Base-by-base conservation (phyloP, 2,329 filamentous ascomycete genomes). In the Cladobotryum mycophilum region DNA sequence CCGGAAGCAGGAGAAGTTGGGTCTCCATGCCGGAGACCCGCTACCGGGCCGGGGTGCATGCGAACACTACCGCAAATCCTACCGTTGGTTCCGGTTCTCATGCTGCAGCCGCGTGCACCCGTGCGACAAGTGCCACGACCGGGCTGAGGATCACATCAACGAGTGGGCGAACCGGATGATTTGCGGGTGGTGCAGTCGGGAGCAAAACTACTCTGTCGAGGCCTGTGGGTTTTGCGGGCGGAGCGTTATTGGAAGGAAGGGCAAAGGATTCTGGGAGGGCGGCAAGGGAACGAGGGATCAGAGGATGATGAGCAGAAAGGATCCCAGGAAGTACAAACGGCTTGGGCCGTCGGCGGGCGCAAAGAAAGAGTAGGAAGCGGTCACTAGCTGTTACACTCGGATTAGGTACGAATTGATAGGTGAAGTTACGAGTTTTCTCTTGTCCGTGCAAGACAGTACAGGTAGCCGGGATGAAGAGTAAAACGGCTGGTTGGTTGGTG, bases 101-200 rank as follows among this genome's bases (percentile, higher is more conserved):
- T 84, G 81, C 68, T 84, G 80, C 64, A 67, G 66, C 46, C 73
- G 75, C 51, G 79, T 84, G 36, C 73, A 81, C 58, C 63, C 80
- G n/a, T 85, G 81, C 65, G 81, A 85, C 61, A 80, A 78, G 70
- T 95, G 89, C 68, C 89, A 95, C 61, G 88, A 93, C 64, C 76
- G 71, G 14, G 76, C 70, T 9, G 81, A 83, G 58, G 83, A 86
- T 46, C 89, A 95, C 69, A 71, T 79, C 7, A 84, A 88, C 56
- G 89, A 93, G 69, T 89, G 88, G 76, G 89, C 89, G 7, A 89
- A 85, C 61, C 76, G 88, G 45, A 93, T 93, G 87, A 81, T 92
- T 35, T 92, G 87, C 64, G 86, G 86, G 6, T 86, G 79, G 72
- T 89, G 88, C 67, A 89, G 85, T 56, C 75, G 89, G 47, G 89